Percentiles rank a stretch among this genome's conserved stretches.
Conservation (phyloP, 345 rosid genomes). For the Pugionium dolabratum region DNA sequence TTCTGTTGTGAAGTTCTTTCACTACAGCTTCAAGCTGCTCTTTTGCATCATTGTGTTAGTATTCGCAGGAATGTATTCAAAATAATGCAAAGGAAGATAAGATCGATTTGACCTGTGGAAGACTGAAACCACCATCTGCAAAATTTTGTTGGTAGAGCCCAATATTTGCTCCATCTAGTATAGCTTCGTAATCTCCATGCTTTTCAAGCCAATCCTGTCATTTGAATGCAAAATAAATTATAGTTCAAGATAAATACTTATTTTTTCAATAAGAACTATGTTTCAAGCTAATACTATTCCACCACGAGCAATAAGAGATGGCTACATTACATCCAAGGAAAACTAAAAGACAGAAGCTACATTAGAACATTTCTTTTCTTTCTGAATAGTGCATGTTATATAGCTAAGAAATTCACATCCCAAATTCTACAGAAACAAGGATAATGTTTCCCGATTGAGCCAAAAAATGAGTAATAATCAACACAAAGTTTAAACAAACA, state of each 20-base stretch:
- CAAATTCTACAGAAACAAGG: background rate
- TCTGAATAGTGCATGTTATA: background rate
- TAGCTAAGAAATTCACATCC: background rate
- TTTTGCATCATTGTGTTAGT: conserved; percentile 43
- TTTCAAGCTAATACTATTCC: background rate
- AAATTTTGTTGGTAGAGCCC: conserved; percentile 91
- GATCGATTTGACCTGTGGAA: conserved; percentile 61
- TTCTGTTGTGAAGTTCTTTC: conserved; percentile 52
- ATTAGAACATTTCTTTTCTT: background rate
- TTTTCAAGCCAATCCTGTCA: conserved; percentile 72
- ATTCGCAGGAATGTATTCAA: background rate
- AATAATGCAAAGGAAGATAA: background rate
- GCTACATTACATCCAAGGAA: background rate
- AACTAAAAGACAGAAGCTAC: conserved; percentile 1
- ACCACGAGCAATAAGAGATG: background rate
- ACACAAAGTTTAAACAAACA: background rate
- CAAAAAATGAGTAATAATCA: background rate
- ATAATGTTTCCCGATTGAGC: background rate
- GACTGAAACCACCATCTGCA: conserved; percentile 75
- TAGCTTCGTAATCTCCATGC: conserved; percentile 64
- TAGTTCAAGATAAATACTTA: background rate
- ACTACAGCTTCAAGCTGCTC: conserved; percentile 89
- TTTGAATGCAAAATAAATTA: background rate
- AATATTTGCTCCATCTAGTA: conserved; percentile 90
- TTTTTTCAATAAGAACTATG: background rate